phyloP scores from a whole-genome alignment of 2,329 filamentous ascomycete species.

The Arthrobotrys pseudoclavata region DNA sequence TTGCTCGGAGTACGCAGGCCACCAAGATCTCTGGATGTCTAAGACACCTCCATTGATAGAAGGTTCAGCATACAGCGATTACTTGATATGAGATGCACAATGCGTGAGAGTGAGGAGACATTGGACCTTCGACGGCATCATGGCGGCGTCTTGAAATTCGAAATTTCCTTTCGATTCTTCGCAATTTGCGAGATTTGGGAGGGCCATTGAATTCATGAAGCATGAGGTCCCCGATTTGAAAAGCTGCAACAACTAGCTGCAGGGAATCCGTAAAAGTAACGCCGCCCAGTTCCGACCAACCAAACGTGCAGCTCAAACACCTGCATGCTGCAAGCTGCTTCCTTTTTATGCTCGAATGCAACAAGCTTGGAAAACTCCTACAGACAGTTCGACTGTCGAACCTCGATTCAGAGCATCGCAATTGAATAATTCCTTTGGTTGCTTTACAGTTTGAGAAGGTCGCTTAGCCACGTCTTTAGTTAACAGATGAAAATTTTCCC shows the following conservation, averaged over 20 bases:
- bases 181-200: slow-evolving; percentile 34
- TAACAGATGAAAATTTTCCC: slow-evolving; percentile 8
- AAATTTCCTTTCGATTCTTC: slow-evolving; percentile 26
- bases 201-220: slow-evolving; percentile 25
- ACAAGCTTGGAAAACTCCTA: slow-evolving; percentile 36
- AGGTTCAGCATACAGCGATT: slow-evolving; percentile 37
- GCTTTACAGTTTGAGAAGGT: slow-evolving; percentile 38
- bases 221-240: slow-evolving; percentile 16
- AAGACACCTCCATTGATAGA: slow-evolving; percentile 57
- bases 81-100: slow-evolving; percentile 38
- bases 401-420: slow-evolving; percentile 23
- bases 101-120: slow-evolving; percentile 51
- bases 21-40: slow-evolving; percentile 52
- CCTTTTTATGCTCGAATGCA: slow-evolving; percentile 28
- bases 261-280: slow-evolving; percentile 42
- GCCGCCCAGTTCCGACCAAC: slow-evolving; percentile 27
- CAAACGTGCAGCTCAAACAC: slow-evolving; percentile 39
- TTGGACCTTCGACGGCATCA: slow-evolving; percentile 40
- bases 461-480: neutral
- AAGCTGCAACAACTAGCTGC: slow-evolving; percentile 18
- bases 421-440: slow-evolving; percentile 10
- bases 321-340: slow-evolving; percentile 38
- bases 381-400: slow-evolving; percentile 24
- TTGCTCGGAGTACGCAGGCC: slow-evolving; percentile 35
- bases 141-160: slow-evolving; percentile 15